A percentile compares a stretch with the other conserved stretches of the same genome.
Conservation (phyloP, 306 rosid species). For the Benincasa hispida region DNA sequence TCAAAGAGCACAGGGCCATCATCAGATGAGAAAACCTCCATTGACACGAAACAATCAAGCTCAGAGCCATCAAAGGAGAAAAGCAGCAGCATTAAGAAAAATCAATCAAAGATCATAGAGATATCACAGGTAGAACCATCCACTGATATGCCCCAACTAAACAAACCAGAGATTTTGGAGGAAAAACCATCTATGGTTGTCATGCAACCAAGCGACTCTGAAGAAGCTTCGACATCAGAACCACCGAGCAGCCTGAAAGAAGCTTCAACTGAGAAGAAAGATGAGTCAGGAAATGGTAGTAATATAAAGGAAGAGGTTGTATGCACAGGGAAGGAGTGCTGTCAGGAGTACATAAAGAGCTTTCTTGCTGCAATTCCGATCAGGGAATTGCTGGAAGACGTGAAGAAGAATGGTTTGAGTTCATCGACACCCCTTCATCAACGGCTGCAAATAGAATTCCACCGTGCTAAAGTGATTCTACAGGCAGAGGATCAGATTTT, state of each 20-base stretch:
- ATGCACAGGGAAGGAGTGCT: constrained; percentile 21
- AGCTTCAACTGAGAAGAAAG: background rate
- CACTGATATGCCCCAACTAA: background rate
- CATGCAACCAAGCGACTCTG: background rate
- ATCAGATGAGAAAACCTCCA: background rate
- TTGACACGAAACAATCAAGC: background rate
- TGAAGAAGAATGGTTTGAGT: constrained; percentile 21
- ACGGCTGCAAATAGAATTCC: constrained; percentile 30
- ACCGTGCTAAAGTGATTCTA: constrained; percentile 4
- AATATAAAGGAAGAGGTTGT: constrained; percentile 16
- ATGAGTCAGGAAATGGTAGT: background rate
- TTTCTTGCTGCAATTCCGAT: constrained; percentile 31
- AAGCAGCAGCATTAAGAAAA: background rate
- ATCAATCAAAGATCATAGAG: background rate
- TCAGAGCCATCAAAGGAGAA: background rate
- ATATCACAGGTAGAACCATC: background rate
- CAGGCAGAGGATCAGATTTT: constrained; percentile 3
- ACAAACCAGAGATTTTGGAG: background rate
- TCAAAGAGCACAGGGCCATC: background rate
- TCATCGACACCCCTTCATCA: constrained; percentile 17
- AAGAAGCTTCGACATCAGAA: background rate
- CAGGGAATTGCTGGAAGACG: constrained; percentile 21
- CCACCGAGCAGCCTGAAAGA: background rate
- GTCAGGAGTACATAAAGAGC: constrained; percentile 25
- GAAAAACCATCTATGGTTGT: background rate